Conservation (phyloP, 2,329 filamentous ascomycete genomes). For the Onygenales sp. region DNA sequence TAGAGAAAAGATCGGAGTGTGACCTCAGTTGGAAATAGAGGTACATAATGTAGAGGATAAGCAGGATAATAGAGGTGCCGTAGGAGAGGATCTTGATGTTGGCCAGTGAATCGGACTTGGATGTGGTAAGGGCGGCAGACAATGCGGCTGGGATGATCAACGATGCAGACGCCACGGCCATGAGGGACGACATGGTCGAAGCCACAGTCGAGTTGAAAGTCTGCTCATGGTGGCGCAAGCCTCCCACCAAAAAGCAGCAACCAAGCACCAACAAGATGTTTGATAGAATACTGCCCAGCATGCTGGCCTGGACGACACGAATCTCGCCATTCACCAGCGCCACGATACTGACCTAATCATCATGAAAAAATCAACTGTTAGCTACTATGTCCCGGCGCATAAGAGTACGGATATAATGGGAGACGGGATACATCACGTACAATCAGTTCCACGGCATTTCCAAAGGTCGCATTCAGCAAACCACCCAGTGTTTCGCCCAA, state of each 20-base stretch:
- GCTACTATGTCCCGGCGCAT: not conserved
- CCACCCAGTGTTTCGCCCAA: conserved; percentile 54
- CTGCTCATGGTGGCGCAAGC: conserved; percentile 61
- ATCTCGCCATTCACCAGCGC: conserved; percentile 79
- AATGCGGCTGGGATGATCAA: conserved; percentile 70
- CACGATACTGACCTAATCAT: conserved; percentile 71
- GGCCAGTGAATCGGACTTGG: conserved; percentile 22
- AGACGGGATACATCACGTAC: conserved; percentile 42
- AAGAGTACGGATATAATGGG: not conserved
- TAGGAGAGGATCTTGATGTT: conserved; percentile 65
- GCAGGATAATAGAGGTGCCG: conserved; percentile 65
- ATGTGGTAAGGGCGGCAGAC: conserved; percentile 52
- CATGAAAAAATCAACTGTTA: not conserved
- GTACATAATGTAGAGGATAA: conserved; percentile 66
- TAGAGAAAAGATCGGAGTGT: conserved; percentile 62
- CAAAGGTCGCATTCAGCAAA: conserved; percentile 57
- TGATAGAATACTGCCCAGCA: conserved; percentile 91
- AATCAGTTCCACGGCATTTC: conserved; percentile 57
- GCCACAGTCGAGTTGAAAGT: conserved; percentile 42
- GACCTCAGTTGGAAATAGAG: conserved; percentile 69
- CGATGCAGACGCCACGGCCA: conserved; percentile 67
- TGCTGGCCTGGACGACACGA: conserved; percentile 92
- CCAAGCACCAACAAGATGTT: conserved; percentile 83
- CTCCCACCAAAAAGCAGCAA: conserved; percentile 70
- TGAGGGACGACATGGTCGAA: conserved; percentile 53